Evolutionary conservation across 2,329 filamentous ascomycete genomes (phyloP), one percentile per base, ranked within the genome.

Genomic region (Aureobasidium pullulans): DNA sequence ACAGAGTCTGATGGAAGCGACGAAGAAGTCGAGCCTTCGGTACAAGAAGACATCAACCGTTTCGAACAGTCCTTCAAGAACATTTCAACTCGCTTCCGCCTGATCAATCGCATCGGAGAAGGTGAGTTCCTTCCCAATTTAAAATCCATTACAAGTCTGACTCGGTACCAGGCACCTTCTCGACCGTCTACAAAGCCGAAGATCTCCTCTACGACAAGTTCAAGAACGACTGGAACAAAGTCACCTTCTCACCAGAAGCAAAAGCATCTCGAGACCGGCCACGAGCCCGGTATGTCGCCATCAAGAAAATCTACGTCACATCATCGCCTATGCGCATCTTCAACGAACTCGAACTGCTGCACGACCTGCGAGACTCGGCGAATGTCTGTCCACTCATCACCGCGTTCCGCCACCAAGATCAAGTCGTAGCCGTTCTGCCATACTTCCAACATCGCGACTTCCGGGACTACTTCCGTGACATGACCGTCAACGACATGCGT

Each of bases 301-400:
- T 99, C 74, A 99, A 99, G 77, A 99, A 99, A 77, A 99, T 99
- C 66, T 99, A 99, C 73, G 94, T 97, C 64, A 99, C 95, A 0
- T 96, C 92, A 63, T 96, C 91, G 65, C 94, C 94, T 0, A 81
- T 86, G 31, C 89, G 94, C 47, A 97, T 99, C 66, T 84, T 96
- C 70, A 99, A 99, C 75, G 94, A 99, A 74, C 85, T 99, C 16
- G 93, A 97, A 67, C 81, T 99, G 23, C 83, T 99, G 23, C 85
- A 96, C 70, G 91, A 96, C 70, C 82, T 99, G 8, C 84, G 88
- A 52, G 84, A 88, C 60, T 96, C 88, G 61, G 81, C 84, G 40
- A 90, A 90, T 1, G 92, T 99, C 29, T 97, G 94, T 66, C 93
- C 94, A 36, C 82, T 99, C 19, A 96, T 99, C 72, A 99, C 94